These are phyloP conservation scores for Jackrogersella multiformis DNA, from an alignment of 495 filamentous ascomycete genomes.

Conservation along the genomic window DNA sequence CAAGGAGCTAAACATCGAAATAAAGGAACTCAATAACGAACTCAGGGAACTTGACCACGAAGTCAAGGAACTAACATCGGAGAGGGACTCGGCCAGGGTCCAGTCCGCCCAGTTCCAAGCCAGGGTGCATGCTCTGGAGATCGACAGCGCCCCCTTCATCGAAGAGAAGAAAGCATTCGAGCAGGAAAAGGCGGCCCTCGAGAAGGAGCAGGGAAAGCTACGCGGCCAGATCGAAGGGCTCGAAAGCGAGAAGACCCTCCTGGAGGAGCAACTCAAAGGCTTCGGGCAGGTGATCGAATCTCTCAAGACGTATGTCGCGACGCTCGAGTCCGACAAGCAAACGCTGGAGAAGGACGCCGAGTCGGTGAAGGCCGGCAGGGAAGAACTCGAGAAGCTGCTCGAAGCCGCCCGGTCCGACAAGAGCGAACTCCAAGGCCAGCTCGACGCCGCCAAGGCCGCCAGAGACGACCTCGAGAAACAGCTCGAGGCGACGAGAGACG, in stretches of 20 bases:
- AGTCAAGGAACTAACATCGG: slow-evolving; percentile 44
- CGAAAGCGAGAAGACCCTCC: slow-evolving; percentile 33
- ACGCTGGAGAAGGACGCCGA: slow-evolving; percentile 33
- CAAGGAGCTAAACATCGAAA: slow-evolving; percentile 37
- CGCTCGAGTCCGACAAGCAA: slow-evolving; percentile 32
- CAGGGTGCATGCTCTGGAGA: slow-evolving; percentile 32
- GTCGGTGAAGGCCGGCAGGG: slow-evolving; percentile 33
- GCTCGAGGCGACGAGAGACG: slow-evolving; percentile 33
- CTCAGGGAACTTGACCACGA: slow-evolving; percentile 51
- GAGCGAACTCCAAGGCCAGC: slow-evolving; percentile 23
- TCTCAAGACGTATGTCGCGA: slow-evolving; percentile 29
- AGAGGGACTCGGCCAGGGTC: slow-evolving; percentile 24
- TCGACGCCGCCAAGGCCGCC: slow-evolving; percentile 21
- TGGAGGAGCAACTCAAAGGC: slow-evolving; percentile 21
- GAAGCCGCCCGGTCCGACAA: slow-evolving; percentile 41
- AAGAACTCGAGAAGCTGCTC: slow-evolving; percentile 49
- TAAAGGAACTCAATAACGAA: slow-evolving; percentile 41
- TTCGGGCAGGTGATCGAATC: slow-evolving; percentile 36
- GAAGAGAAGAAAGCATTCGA: slow-evolving; percentile 24
- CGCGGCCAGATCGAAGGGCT: slow-evolving; percentile 40
- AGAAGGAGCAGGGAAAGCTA: slow-evolving; percentile 25
- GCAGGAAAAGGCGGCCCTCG: slow-evolving; percentile 25
- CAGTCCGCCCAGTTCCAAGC: slow-evolving; percentile 30
- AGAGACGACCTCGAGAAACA: slow-evolving; percentile 48
- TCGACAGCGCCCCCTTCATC: slow-evolving; percentile 7